A percentile compares a stretch with the other conserved stretches of the same genome.
phyloP scores from a whole-genome alignment of 805 yeast species.

The Starmerella stellata region DNA sequence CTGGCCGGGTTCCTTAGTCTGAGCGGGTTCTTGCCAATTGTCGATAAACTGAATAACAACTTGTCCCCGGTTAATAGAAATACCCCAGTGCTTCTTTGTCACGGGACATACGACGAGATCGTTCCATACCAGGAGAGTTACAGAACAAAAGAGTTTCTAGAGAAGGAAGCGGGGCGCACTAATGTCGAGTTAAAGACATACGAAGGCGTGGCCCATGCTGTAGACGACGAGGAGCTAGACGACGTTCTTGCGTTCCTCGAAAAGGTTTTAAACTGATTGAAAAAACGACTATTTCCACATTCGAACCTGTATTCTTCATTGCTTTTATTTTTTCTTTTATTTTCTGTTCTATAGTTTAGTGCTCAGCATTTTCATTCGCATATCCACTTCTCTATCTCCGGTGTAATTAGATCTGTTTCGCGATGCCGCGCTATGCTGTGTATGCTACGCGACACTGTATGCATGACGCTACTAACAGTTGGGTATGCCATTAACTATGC shows the following conservation, averaged over 20 bases:
- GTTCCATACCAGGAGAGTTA: conserved; percentile 28
- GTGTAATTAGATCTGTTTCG: no score
- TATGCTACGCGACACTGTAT: no score
- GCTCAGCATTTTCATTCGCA: no score
- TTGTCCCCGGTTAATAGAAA: conserved; percentile 29
- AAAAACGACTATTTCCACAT: no score
- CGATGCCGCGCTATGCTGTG: no score
- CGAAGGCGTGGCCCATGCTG: conserved; percentile 48
- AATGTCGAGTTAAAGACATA: conserved; percentile 34
- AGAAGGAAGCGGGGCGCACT: conserved; percentile 30
- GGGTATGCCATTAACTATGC: no score
- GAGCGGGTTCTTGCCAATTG: conserved; percentile 48
- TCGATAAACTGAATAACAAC: conserved; percentile 8
- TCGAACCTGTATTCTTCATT: no score
- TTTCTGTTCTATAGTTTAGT: no score
- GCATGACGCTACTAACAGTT: no score
- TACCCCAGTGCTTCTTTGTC: conserved; percentile 76
- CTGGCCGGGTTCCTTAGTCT: conserved; percentile 63
- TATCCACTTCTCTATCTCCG: no score
- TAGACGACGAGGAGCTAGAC: conserved; percentile 45
- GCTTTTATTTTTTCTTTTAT: no score
- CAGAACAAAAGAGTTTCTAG: conserved; percentile 26
- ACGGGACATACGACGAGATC: conserved; percentile 64
- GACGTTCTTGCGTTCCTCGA: conserved; percentile 35
- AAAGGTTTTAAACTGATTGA: conserved; percentile 16